A percentile compares a stretch with the other conserved stretches of the same genome.
Evolutionary conservation across 306 rosid species (phyloP).

Genomic region (Senna tora): DNA sequence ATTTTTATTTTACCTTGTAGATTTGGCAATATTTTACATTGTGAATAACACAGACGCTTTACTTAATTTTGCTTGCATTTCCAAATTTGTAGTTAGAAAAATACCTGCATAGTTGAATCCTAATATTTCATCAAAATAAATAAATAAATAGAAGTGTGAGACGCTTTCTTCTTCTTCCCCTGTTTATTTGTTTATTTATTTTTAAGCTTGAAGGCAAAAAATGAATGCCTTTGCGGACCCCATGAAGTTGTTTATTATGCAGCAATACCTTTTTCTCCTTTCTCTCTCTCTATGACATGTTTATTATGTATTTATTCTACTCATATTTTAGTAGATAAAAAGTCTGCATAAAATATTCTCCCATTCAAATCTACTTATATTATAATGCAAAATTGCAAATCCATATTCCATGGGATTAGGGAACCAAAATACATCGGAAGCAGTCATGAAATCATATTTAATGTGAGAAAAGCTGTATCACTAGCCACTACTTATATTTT

Average conservation of each 20-base stretch:
- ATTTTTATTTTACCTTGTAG: conserved; percentile 37
- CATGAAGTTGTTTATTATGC: background rate
- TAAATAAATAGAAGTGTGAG: background rate
- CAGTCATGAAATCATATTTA: background rate
- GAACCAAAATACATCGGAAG: background rate
- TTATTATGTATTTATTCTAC: too few species aligned
- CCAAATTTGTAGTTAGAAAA: background rate
- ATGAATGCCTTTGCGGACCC: background rate
- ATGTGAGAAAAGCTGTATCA: background rate
- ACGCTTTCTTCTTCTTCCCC: background rate
- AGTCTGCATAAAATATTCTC: background rate
- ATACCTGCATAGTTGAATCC: background rate
- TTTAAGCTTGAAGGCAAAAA: conserved; percentile 6
- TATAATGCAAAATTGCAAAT: background rate
- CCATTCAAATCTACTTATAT: too few species aligned
- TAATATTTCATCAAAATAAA: background rate
- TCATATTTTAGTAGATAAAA: too few species aligned
- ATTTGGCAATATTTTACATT: conserved; percentile 43
- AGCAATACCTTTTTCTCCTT: background rate
- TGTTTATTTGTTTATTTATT: too few species aligned
- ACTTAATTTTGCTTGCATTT: background rate
- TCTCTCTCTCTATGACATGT: too few species aligned
- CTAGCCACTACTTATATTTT: background rate
- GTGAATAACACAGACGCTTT: conserved; percentile 43
- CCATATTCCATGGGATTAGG: background rate